phyloP scores from a whole-genome alignment of 2,329 filamentous ascomycete species.

The Hirsutella thompsonii region DNA sequence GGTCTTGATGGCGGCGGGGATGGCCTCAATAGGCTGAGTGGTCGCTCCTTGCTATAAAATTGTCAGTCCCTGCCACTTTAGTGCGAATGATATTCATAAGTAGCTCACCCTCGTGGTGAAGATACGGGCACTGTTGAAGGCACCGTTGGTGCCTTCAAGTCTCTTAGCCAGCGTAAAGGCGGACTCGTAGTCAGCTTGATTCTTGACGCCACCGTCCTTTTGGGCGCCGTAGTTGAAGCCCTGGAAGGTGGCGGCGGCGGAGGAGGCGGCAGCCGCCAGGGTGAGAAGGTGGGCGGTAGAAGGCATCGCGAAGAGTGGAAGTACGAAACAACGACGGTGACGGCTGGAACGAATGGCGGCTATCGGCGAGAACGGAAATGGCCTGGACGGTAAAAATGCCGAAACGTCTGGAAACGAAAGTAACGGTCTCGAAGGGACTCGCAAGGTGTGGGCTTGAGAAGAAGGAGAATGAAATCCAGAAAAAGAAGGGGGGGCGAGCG shows the following conservation, averaged over 20 bases:
- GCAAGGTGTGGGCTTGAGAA: background rate
- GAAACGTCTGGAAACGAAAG: background rate
- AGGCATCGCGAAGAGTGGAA: constrained; percentile 15
- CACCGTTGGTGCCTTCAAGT: constrained; percentile 48
- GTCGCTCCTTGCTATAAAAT: constrained; percentile 47
- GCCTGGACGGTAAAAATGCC: no score
- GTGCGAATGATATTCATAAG: background rate
- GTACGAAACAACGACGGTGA: background rate
- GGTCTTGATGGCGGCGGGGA: constrained; percentile 72
- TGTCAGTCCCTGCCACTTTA: constrained; percentile 7
- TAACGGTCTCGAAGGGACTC: background rate
- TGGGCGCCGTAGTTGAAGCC: constrained; percentile 67
- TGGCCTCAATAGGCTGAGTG: constrained; percentile 53
- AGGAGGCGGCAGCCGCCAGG: constrained; percentile 20
- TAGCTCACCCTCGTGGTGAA: constrained; percentile 51
- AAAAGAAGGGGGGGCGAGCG: background rate
- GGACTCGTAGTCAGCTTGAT: constrained; percentile 52
- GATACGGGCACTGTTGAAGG: constrained; percentile 57
- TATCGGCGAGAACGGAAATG: no score
- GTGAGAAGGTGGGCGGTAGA: constrained; percentile 18
- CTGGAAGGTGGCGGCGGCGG: constrained; percentile 28
- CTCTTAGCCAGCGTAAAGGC: constrained; percentile 54
- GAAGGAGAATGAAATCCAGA: background rate
- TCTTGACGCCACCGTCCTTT: constrained; percentile 45
- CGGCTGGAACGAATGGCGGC: background rate